phyloP scores from a whole-genome alignment of 2,329 filamentous ascomycete genomes.

The Arthrinium puccinioides region DNA sequence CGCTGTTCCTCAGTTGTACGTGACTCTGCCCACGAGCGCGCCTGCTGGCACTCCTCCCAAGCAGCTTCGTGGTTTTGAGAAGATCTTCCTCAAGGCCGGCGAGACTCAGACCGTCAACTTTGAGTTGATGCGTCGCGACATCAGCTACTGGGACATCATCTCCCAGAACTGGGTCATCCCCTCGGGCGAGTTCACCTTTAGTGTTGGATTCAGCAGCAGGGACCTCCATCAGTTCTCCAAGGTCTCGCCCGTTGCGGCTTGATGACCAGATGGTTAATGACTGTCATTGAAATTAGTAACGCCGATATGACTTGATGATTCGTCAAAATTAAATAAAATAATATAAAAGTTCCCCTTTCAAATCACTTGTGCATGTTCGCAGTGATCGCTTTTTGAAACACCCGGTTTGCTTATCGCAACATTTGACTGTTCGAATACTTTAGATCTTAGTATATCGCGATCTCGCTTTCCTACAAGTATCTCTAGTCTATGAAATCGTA shows the following conservation, averaged over 20 bases:
- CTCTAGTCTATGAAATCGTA: no score
- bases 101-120: conserved; percentile 58
- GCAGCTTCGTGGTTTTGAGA: conserved; percentile 74
- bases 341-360: no score
- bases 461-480: no score
- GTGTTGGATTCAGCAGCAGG: conserved; percentile 12
- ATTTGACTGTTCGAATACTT: no score
- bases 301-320: no score
- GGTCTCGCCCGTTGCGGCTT: conserved; percentile 1
- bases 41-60: conserved; percentile 45
- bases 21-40: background rate
- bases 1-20: conserved; percentile 61
- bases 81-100: conserved; percentile 63
- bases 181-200: conserved; percentile 11
- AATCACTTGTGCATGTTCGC: no score
- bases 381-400: no score
- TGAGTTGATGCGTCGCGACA: conserved; percentile 67
- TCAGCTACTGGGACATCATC: conserved; percentile 77
- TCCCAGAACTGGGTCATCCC: conserved; percentile 64
- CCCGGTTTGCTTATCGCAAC: no score
- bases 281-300: no score
- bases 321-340: no score
- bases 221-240: conserved; percentile 6
- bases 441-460: no score
- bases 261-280: no score